A percentile compares a stretch with the other conserved stretches of the same genome.
Evolutionary conservation across 805 yeast species (phyloP).

Genomic region (Yamadazyma philogaea): DNA sequence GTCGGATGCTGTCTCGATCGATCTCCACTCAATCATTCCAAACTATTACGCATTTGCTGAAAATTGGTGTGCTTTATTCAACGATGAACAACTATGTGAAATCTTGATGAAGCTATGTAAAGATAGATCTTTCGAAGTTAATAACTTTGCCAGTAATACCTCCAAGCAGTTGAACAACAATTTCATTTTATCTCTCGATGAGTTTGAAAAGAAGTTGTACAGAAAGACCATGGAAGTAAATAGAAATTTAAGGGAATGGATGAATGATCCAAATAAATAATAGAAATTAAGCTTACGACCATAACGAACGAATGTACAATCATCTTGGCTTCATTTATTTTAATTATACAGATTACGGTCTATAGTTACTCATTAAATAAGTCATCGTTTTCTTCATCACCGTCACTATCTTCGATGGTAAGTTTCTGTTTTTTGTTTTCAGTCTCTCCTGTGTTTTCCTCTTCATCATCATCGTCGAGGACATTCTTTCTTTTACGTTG

Average conservation of each 20-base stretch:
- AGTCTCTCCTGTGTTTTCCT: constrained; percentile 26
- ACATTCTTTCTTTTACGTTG: constrained; percentile 22
- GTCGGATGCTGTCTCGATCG: constrained; percentile 64
- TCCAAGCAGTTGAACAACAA: constrained; percentile 46
- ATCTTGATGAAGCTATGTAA: constrained; percentile 50
- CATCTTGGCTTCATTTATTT: constrained; percentile 5
- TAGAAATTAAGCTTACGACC: background rate
- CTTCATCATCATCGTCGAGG: constrained; percentile 21
- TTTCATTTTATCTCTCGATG: constrained; percentile 69
- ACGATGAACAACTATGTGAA: constrained; percentile 58
- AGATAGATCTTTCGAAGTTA: constrained; percentile 65
- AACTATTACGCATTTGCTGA: constrained; percentile 68
- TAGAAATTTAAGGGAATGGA: constrained; percentile 37
- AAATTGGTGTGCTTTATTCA: constrained; percentile 74
- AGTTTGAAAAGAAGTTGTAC: constrained; percentile 64
- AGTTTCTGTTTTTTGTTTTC: constrained; percentile 28
- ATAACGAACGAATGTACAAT: background rate
- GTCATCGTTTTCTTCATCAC: constrained; percentile 36
- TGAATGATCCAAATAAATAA: constrained; percentile 12
- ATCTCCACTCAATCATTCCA: constrained; percentile 60
- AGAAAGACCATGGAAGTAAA: constrained; percentile 50
- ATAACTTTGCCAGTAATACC: constrained; percentile 62
- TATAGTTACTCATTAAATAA: constrained; percentile 21
- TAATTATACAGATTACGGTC: constrained; percentile 3
- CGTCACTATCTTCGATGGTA: constrained; percentile 47